Evolutionary conservation across 441 rosid genomes (phyloP).

Genomic region (Populus hybrid): DNA sequence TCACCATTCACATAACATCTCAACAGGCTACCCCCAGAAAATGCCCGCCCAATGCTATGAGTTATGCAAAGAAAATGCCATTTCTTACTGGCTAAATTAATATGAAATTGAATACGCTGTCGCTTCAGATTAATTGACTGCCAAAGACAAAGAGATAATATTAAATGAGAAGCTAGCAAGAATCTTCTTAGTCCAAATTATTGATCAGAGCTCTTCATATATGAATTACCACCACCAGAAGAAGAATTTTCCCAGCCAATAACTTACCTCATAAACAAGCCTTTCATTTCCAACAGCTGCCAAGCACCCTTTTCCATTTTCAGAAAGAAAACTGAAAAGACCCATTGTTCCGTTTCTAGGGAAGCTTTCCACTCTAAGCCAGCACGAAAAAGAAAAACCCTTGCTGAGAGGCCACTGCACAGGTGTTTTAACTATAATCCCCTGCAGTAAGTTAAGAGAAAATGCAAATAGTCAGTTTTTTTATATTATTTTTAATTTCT

Average conservation of each 20-base stretch:
- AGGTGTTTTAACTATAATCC: constrained; percentile 81
- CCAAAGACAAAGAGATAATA: constrained; percentile 26
- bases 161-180: not conserved
- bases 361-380: constrained; percentile 97
- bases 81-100: constrained; percentile 66
- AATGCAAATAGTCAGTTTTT: not conserved
- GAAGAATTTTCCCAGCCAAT: constrained; percentile 13
- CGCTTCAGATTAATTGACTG: constrained; percentile 87
- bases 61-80: constrained; percentile 98
- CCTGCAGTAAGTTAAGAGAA: constrained; percentile 45
- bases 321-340: constrained; percentile 89
- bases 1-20: constrained; percentile 88
- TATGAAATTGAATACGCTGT: constrained; percentile 63
- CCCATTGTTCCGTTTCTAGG: constrained; percentile 78
- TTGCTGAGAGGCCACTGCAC: constrained; percentile 91
- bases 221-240: constrained; percentile 9
- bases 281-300: constrained; percentile 71
- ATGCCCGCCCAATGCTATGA: constrained; percentile 93
- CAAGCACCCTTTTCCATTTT: constrained; percentile 93
- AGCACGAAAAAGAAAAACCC: constrained; percentile 98
- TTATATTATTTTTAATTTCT: not conserved
- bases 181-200: not conserved
- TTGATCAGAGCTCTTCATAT: not conserved
- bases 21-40: constrained; percentile 95
- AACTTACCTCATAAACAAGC: constrained; percentile 73